These are phyloP conservation scores for Urostyla sp. DNA, from an alignment of 73 alveolate species.

Conservation along the genomic window DNA sequence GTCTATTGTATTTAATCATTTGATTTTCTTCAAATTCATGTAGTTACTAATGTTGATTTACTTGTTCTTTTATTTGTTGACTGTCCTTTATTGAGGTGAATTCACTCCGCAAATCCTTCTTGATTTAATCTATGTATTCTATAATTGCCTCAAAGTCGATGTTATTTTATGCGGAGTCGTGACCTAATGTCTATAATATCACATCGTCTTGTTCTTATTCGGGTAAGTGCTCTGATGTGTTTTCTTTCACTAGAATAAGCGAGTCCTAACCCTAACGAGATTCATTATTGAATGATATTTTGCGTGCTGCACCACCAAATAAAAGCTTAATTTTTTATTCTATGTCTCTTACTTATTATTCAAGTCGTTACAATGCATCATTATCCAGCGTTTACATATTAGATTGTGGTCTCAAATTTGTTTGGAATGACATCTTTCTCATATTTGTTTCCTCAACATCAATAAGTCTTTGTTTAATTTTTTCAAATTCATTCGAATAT, in stretches of 20 bases:
- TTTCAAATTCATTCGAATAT: too few relatives aligned
- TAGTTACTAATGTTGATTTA: not conserved
- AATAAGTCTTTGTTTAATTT: too few relatives aligned
- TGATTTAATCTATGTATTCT: not conserved
- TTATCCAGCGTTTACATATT: too few relatives aligned
- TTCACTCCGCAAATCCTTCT: slow-evolving; percentile 10
- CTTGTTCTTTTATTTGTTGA: slow-evolving; percentile 2
- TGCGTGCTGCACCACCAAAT: not conserved
- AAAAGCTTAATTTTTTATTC: not conserved
- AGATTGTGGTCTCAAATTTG: too few relatives aligned
- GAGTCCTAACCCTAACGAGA: not conserved
- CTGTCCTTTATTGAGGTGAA: not conserved
- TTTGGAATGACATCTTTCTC: too few relatives aligned
- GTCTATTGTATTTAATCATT: not conserved
- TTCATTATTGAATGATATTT: not conserved
- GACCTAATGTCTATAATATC: not conserved
- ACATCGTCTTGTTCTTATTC: not conserved
- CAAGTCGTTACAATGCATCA: too few relatives aligned
- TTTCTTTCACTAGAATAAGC: not conserved
- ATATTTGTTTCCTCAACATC: too few relatives aligned
- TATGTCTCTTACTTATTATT: too few relatives aligned
- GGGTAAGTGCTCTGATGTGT: not conserved
- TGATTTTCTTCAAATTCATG: not conserved
- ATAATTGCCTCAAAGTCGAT: slow-evolving; percentile 1
- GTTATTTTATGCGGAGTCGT: not conserved